These are phyloP conservation scores for Echeveria elegans DNA, from an alignment of 164 flowering plant species.

Conservation along the genomic window DNA sequence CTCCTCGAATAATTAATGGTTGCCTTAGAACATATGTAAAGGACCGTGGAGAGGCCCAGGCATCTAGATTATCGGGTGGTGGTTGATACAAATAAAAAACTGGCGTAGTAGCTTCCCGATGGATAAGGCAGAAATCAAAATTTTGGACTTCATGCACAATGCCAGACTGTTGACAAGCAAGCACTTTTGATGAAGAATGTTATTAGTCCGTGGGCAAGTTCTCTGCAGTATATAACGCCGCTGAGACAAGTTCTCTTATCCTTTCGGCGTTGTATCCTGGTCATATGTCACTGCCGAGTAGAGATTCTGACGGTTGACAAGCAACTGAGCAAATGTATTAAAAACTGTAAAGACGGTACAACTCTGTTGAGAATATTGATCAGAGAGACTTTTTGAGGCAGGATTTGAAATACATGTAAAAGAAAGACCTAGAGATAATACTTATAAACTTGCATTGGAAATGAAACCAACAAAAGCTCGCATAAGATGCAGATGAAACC, in stretches of 20 bases:
- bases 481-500: background rate
- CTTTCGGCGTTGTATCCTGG: too few species aligned
- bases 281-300: too few species aligned
- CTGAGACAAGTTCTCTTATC: background rate
- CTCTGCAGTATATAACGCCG: too few species aligned
- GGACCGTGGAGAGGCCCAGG: slow-evolving; percentile 22
- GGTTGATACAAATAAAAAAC: background rate
- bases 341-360: too few species aligned
- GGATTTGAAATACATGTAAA: background rate
- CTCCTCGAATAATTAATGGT: slow-evolving; percentile 82
- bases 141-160: background rate
- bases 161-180: background rate
- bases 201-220: too few species aligned
- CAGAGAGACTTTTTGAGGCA: too few species aligned
- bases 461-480: background rate
- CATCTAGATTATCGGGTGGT: background rate
- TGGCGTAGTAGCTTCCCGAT: background rate
- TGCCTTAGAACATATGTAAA: slow-evolving; percentile 73
- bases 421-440: background rate
- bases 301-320: too few species aligned
- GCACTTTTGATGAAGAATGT: background rate
- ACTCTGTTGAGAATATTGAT: too few species aligned
- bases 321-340: too few species aligned
- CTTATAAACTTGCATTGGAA: background rate
- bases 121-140: background rate